phyloP scores from a whole-genome alignment of 2,329 filamentous ascomycete species.

The Diaporthe batatas region DNA sequence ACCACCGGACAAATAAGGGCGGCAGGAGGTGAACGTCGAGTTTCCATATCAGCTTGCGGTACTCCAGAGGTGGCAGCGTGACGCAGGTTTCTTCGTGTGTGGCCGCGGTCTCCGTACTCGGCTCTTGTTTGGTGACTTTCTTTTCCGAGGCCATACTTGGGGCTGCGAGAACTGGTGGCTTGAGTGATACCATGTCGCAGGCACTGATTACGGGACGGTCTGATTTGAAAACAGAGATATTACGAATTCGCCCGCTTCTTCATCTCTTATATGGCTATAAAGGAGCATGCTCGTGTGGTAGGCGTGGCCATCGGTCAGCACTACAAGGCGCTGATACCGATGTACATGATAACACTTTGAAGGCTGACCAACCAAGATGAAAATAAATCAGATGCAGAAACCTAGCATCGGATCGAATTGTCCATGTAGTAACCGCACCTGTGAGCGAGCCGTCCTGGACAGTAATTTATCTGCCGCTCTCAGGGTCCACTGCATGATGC shows the following conservation, averaged over 20 bases:
- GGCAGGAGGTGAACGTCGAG: conserved; percentile 19
- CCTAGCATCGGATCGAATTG: background rate
- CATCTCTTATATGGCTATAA: conserved; percentile 1
- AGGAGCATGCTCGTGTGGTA: background rate
- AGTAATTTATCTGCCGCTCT: too few species aligned
- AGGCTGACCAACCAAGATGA: background rate
- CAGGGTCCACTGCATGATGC: too few species aligned
- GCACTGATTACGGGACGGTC: background rate
- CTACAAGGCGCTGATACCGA: background rate
- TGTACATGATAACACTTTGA: too few species aligned
- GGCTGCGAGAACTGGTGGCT: conserved; percentile 9
- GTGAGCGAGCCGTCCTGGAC: too few species aligned
- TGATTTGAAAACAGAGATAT: background rate
- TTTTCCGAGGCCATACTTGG: conserved; percentile 7
- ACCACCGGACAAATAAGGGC: conserved; percentile 9
- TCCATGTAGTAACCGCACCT: background rate
- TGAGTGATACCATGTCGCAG: background rate
- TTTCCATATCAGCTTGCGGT: conserved; percentile 22
- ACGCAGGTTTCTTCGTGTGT: conserved; percentile 4
- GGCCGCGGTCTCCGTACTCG: background rate
- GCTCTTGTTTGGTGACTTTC: background rate
- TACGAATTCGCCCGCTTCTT: background rate
- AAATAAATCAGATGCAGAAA: background rate
- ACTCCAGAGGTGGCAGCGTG: conserved; percentile 3
- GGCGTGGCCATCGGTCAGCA: background rate